Evolutionary conservation across 768 basidiomycete species (phyloP).

Genomic region (Hericium rajendrae): DNA sequence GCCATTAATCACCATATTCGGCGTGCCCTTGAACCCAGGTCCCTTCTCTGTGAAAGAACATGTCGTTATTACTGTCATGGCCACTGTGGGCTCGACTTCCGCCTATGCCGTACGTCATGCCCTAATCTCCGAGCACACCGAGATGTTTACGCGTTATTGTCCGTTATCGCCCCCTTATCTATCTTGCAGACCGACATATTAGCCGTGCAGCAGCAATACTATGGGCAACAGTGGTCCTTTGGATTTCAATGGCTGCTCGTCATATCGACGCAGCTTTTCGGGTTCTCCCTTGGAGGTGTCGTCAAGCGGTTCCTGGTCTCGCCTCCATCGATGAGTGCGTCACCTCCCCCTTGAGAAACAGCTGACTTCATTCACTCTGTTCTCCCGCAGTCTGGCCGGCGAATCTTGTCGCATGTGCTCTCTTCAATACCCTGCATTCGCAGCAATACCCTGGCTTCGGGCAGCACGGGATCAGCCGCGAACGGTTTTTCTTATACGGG

Average conservation of each 20-base stretch:
- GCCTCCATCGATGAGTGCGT: constrained; percentile 41
- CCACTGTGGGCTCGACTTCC: constrained; percentile 26
- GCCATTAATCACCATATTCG: constrained; percentile 48
- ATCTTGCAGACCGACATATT: constrained; percentile 48
- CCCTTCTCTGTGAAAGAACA: constrained; percentile 60
- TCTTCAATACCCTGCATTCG: constrained; percentile 73
- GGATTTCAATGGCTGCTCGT: constrained; percentile 74
- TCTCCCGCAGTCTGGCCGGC: constrained; percentile 50
- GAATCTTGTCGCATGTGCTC: constrained; percentile 64
- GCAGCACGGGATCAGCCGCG: constrained; percentile 54
- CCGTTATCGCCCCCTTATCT: background rate
- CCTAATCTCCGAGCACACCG: background rate
- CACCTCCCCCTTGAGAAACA: background rate
- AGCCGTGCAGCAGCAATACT: constrained; percentile 64
- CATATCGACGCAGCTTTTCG: constrained; percentile 67
- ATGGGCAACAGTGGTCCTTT: constrained; percentile 35
- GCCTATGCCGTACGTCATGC: constrained; percentile 32
- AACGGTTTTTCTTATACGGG: constrained; percentile 65
- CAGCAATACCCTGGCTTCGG: constrained; percentile 58
- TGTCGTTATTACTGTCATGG: constrained; percentile 36
- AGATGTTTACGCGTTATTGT: background rate
- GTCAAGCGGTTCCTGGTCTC: constrained; percentile 65
- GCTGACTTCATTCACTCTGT: background rate
- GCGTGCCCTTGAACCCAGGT: constrained; percentile 60
- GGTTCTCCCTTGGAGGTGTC: constrained; percentile 76